These are phyloP conservation scores for Lagerstroemia speciosa DNA, from an alignment of 345 rosid species.

Conservation along the genomic window DNA sequence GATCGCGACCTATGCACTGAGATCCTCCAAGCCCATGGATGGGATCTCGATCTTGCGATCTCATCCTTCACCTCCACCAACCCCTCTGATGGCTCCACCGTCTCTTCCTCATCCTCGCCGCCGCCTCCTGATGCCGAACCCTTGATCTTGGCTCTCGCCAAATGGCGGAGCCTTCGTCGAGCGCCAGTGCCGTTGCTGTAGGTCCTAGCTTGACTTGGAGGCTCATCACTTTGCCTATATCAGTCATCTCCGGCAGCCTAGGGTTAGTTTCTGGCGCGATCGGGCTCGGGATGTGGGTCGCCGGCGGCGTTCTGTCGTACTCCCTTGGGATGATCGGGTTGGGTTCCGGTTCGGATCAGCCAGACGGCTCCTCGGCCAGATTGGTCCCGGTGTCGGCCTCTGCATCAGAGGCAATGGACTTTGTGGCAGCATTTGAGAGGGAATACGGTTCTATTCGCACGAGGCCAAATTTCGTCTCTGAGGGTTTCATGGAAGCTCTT, in stretches of 20 bases:
- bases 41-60: constrained; percentile 99
- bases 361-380: constrained; percentile 38
- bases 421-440: constrained; percentile 68
- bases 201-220: constrained; percentile 79
- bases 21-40: constrained; percentile 88
- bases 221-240: constrained; percentile 65
- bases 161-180: constrained; percentile 9
- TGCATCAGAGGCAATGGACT: constrained; percentile 63
- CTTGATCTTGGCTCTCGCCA: constrained; percentile 4
- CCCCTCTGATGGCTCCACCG: constrained; percentile 10
- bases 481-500: constrained; percentile 94
- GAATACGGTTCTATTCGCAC: constrained; percentile 42
- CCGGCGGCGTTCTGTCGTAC: constrained; percentile 81
- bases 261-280: constrained; percentile 84
- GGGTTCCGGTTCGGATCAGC: constrained; percentile 36
- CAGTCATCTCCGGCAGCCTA: constrained; percentile 76
- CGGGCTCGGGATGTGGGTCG: constrained; percentile 92
- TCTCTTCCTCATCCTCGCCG: constrained; percentile 16
- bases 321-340: constrained; percentile 78
- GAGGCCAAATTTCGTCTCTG: constrained; percentile 63
- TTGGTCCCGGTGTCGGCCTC: constrained; percentile 57
- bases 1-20: constrained; percentile 89
- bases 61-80: constrained; percentile 56
- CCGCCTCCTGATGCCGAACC: constrained; percentile 19
- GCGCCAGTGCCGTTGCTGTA: constrained; percentile 15